Conservation (phyloP, 306 rosid species). For the Elaeagnus macrophylla region DNA sequence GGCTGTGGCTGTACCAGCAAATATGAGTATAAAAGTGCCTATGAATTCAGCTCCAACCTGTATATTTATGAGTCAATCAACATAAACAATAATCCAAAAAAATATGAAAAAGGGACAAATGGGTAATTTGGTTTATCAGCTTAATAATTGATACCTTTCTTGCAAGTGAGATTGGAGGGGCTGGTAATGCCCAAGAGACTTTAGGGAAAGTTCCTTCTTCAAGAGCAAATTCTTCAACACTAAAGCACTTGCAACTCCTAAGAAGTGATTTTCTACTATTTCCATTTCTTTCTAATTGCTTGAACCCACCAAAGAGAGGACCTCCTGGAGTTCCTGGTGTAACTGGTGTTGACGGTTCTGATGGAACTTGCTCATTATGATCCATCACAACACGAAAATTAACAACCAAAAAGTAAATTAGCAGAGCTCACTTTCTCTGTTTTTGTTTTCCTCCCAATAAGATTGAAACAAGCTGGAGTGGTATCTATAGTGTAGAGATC, state of each 20-base stretch:
- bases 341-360: conserved; percentile 54
- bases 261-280: conserved; percentile 46
- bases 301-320: conserved; percentile 63
- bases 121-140: neutral
- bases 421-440: conserved; percentile 1
- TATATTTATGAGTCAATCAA: too few relatives aligned
- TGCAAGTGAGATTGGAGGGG: conserved; percentile 62
- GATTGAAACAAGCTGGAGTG: neutral
- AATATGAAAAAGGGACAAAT: neutral
- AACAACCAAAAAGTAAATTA: neutral
- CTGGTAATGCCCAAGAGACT: conserved; percentile 52
- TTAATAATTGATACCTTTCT: conserved; percentile 40
- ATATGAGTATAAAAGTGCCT: conserved; percentile 64
- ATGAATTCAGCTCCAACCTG: conserved; percentile 95
- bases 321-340: conserved; percentile 80
- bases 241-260: conserved; percentile 48
- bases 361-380: conserved; percentile 28
- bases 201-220: conserved; percentile 64
- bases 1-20: conserved; percentile 64
- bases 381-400: neutral
- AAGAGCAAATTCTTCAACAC: conserved; percentile 43
- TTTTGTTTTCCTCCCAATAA: neutral
- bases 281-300: conserved; percentile 27
- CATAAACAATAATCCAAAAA: neutral
- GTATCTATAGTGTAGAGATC: conserved; percentile 14